Conservation (phyloP, 2,329 filamentous ascomycete genomes). For the Colletotrichum tofieldiae region DNA sequence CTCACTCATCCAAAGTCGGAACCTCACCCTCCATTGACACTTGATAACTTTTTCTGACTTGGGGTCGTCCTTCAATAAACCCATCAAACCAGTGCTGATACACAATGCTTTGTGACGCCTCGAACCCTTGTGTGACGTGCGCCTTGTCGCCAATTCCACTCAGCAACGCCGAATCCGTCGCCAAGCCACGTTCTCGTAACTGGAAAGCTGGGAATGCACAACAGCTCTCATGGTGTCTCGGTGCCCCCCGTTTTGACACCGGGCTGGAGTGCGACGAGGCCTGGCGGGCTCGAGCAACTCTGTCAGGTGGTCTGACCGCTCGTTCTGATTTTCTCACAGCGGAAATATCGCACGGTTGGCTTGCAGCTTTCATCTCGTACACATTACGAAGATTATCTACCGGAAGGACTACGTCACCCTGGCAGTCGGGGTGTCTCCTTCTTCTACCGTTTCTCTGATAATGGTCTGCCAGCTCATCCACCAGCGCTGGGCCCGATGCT, state of each 20-base stretch:
- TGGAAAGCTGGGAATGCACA: not conserved
- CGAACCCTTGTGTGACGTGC: not conserved
- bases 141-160: not conserved
- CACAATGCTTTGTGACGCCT: not conserved
- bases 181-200: slow-evolving; percentile 1
- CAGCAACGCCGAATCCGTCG: slow-evolving; percentile 8
- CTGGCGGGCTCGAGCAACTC: not conserved
- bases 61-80: not conserved
- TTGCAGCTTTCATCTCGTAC: slow-evolving; percentile 18
- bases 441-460: not conserved
- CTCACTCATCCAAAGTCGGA: not conserved
- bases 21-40: not conserved
- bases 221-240: not conserved
- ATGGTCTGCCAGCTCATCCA: not conserved
- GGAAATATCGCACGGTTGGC: not conserved
- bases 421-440: not conserved
- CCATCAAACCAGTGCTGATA: not conserved
- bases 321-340: not conserved
- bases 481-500: not conserved
- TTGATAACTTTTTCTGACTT: too few species aligned
- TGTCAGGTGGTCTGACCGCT: not conserved
- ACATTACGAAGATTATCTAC: slow-evolving; percentile 41
- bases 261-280: not conserved
- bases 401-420: not conserved
- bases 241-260: not conserved